Conservation (phyloP, 768 basidiomycete species). For the Podaxis pistillaris region DNA sequence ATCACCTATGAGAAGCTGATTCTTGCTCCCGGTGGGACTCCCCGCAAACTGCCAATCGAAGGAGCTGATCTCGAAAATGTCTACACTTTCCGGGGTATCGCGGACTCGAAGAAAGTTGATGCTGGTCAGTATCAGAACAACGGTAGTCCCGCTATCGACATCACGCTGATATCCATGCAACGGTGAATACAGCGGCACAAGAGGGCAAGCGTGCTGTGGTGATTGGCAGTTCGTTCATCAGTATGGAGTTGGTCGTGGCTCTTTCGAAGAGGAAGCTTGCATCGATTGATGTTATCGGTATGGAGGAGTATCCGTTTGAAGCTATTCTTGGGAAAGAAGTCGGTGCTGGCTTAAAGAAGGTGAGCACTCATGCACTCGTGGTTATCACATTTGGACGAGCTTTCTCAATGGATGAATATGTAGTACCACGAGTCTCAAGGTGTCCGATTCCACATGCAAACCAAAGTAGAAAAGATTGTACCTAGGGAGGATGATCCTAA, state of each 20-base stretch:
- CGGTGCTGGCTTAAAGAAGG: slow-evolving; percentile 76
- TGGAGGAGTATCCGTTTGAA: slow-evolving; percentile 81
- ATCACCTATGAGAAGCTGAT: slow-evolving; percentile 76
- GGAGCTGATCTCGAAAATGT: slow-evolving; percentile 77
- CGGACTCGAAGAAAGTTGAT: slow-evolving; percentile 71
- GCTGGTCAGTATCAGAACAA: slow-evolving; percentile 42
- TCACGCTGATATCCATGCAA: slow-evolving; percentile 9
- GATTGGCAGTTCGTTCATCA: slow-evolving; percentile 89
- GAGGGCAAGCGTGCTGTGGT: slow-evolving; percentile 78
- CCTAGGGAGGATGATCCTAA: slow-evolving; percentile 50
- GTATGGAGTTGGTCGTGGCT: slow-evolving; percentile 88
- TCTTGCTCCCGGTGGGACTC: slow-evolving; percentile 73
- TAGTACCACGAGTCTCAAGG: slow-evolving; percentile 82
- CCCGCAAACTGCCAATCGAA: slow-evolving; percentile 74
- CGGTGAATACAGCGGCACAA: slow-evolving; percentile 44
- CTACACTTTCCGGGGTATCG: slow-evolving; percentile 66
- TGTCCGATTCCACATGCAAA: slow-evolving; percentile 80
- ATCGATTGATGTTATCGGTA: slow-evolving; percentile 81
- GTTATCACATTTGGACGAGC: not conserved
- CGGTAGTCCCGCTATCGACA: not conserved
- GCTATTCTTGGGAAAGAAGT: slow-evolving; percentile 77
- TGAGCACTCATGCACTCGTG: slow-evolving; percentile 21
- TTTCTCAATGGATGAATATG: not conserved
- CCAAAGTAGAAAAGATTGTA: slow-evolving; percentile 65
- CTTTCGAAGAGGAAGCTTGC: slow-evolving; percentile 71